phyloP scores from a whole-genome alignment of 2,329 filamentous ascomycete genomes.

The Diatrype stigma region DNA sequence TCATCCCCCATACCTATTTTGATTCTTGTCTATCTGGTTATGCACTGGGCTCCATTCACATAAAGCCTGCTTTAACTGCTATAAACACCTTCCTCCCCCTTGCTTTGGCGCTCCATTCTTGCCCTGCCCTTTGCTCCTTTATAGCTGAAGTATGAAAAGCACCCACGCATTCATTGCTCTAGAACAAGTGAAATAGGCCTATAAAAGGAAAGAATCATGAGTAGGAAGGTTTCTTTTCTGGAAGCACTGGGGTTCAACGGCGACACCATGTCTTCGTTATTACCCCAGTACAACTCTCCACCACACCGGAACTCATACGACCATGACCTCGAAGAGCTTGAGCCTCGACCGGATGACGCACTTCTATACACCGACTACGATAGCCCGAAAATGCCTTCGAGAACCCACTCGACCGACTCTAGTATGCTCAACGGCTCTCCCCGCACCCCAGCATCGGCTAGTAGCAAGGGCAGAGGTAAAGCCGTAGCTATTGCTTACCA shows the following conservation, averaged over 20 bases:
- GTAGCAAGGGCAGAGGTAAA: constrained; percentile 13
- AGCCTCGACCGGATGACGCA: constrained; percentile 24
- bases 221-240: constrained; percentile 20
- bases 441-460: neutral
- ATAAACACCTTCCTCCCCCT: no score
- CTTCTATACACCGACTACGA: constrained; percentile 17
- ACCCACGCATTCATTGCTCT: no score
- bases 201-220: constrained; percentile 16
- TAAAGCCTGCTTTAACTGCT: no score
- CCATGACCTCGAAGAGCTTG: constrained; percentile 26
- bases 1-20: no score
- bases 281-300: constrained; percentile 17
- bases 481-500: constrained; percentile 16
- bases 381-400: constrained; percentile 2
- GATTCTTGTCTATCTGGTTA: no score
- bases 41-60: no score
- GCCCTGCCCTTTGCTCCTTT: no score
- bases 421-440: neutral
- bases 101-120: no score
- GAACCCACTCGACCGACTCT: neutral
- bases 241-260: constrained; percentile 22
- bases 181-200: neutral
- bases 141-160: neutral
- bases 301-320: constrained; percentile 16
- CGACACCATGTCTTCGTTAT: constrained; percentile 16